Evolutionary conservation across 1,139 yeast genomes (phyloP).

Genomic region (Taphrina communis): DNA sequence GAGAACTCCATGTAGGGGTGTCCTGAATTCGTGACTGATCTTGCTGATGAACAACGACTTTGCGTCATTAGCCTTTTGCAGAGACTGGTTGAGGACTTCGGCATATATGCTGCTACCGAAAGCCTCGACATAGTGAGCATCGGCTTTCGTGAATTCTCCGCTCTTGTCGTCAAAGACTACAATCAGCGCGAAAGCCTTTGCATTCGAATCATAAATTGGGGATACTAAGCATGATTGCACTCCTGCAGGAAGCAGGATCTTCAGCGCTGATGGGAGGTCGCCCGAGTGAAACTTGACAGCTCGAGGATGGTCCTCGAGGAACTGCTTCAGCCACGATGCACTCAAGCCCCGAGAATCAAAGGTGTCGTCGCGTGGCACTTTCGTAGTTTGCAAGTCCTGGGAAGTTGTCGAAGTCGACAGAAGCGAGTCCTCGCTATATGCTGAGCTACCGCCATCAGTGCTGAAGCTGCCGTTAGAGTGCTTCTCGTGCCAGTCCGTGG

Average conservation of each 20-base stretch:
- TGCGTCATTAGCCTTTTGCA: slow-evolving; percentile 33
- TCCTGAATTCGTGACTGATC: slow-evolving; percentile 37
- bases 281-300: background rate
- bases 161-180: slow-evolving; percentile 14
- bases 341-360: slow-evolving; percentile 23
- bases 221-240: slow-evolving; percentile 10
- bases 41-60: slow-evolving; percentile 38
- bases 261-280: slow-evolving; percentile 11
- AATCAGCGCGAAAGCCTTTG: slow-evolving; percentile 29
- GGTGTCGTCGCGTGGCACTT: slow-evolving; percentile 10
- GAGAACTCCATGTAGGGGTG: slow-evolving; percentile 40
- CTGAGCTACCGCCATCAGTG: background rate
- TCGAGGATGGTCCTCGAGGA: slow-evolving; percentile 29
- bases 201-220: slow-evolving; percentile 23
- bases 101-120: slow-evolving; percentile 29
- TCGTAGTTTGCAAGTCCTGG: background rate
- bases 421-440: background rate
- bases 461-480: background rate
- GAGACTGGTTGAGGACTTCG: slow-evolving; percentile 26
- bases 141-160: slow-evolving; percentile 10
- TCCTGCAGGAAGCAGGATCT: slow-evolving; percentile 17
- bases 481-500: slow-evolving; percentile 15
- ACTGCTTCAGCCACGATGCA: slow-evolving; percentile 25
- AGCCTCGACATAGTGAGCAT: slow-evolving; percentile 23
- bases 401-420: no score